Percentiles rank a stretch among this genome's conserved stretches.
Evolutionary conservation across 2,329 filamentous ascomycete genomes (phyloP).

Genomic region (Fusarium longipes): DNA sequence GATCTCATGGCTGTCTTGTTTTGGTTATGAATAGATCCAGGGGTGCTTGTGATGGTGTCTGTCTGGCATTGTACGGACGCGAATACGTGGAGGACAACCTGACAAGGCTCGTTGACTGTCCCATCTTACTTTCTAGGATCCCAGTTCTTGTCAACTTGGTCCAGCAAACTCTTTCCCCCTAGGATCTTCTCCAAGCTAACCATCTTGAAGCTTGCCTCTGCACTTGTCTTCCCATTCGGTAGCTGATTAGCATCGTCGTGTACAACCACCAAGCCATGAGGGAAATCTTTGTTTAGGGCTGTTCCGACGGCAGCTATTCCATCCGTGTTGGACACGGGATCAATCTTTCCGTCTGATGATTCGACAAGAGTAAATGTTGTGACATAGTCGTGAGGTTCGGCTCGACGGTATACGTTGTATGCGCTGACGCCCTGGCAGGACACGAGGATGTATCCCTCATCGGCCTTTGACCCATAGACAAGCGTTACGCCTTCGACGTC

Average conservation of each 20-base stretch:
- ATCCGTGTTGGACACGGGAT: conserved; percentile 65
- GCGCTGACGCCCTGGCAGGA: conserved; percentile 65
- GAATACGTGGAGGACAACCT: not conserved
- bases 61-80: not conserved
- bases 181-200: conserved; percentile 56
- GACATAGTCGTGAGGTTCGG: conserved; percentile 61
- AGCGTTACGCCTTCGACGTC: conserved; percentile 67
- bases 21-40: conserved; percentile 20
- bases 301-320: conserved; percentile 61
- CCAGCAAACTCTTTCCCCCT: conserved; percentile 48
- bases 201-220: conserved; percentile 63
- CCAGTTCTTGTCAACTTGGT: conserved; percentile 54
- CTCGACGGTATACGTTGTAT: conserved; percentile 63
- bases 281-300: conserved; percentile 55
- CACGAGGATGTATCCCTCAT: conserved; percentile 62
- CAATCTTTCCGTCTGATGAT: conserved; percentile 56
- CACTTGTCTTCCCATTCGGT: conserved; percentile 57
- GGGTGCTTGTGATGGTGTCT: not conserved
- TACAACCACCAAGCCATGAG: conserved; percentile 59
- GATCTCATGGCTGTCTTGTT: not conserved
- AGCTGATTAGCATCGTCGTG: conserved; percentile 67
- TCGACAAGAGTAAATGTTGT: conserved; percentile 60
- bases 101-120: not conserved
- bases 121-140: conserved; percentile 49
- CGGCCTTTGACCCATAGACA: conserved; percentile 56